phyloP scores from a whole-genome alignment of 768 basidiomycete species.

The Lentinula guzmanii region DNA sequence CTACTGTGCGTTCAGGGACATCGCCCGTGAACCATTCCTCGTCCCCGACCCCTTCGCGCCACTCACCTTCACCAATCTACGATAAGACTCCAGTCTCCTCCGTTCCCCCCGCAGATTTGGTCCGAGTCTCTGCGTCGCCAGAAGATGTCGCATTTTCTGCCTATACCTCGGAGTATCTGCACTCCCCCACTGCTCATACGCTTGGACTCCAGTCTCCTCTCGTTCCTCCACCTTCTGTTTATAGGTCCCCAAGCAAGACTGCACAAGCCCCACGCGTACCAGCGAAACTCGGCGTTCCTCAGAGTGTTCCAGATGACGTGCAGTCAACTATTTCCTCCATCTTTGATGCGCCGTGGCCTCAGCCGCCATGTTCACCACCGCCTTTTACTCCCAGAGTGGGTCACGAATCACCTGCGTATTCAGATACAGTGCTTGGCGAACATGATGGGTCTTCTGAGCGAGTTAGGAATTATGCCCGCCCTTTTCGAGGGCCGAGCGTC shows the following conservation, averaged over 20 bases:
- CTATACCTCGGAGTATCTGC: conserved; percentile 39
- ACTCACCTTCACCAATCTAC: background rate
- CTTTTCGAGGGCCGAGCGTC: conserved; percentile 17
- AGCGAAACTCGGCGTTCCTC: conserved; percentile 5
- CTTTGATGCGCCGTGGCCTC: conserved; percentile 34
- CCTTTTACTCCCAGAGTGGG: conserved; percentile 4
- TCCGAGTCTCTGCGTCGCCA: background rate
- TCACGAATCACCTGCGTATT: conserved; percentile 16
- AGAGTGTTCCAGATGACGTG: conserved; percentile 23
- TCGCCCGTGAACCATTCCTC: background rate
- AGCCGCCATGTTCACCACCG: conserved; percentile 19
- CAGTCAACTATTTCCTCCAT: conserved; percentile 31
- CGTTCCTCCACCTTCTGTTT: conserved; percentile 15
- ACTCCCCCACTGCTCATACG: conserved; percentile 35
- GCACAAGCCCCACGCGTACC: background rate
- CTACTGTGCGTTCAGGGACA: background rate
- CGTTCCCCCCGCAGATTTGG: background rate
- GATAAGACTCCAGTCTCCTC: background rate
- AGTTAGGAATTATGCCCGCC: conserved; percentile 9
- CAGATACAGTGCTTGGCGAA: conserved; percentile 13
- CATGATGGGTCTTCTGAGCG: conserved; percentile 14
- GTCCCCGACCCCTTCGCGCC: background rate
- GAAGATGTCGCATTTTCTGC: conserved; percentile 36
- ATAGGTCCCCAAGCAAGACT: background rate
- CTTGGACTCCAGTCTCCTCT: conserved; percentile 30